Evolutionary conservation across 164 flowering plant genomes (phyloP), one percentile per base, ranked within the genome.

Genomic region (Nymphaea thermarum): DNA sequence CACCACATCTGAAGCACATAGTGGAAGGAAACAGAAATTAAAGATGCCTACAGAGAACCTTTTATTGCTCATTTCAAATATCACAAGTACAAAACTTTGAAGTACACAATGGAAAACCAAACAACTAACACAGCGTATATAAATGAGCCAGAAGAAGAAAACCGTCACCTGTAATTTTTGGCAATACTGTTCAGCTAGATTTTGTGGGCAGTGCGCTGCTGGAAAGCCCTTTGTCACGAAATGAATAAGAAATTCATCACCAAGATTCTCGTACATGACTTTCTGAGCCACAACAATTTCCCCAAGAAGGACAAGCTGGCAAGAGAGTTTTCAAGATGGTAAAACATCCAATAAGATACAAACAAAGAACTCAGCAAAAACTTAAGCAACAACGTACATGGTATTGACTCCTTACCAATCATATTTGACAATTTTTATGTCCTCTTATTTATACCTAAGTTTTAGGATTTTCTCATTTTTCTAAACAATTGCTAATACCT

Each of bases 251-350:
- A 90, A 95, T 65, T 82, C 88, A 71, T 90, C 74, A 12, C 99
- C 99, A 78, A 95, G 82, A 68, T 90, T 90, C 80, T 95, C 98
- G 75, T 87, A 92, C 98, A 92, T 95, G 73, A 90, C 82, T 80
- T 86, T 87, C 74, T 95, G 98, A 67, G 95, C 97, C 71, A 70
- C 47, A 44, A 95, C 91, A 45, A 93, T 95, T 83, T 95, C 99
- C 70, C 97, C 96, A 75, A 95, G 82, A 74, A 95, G 81, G 77
- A 82, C 69, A 80, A 78, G 80, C 99, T 92, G 97, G 42, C 64
- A 62, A 0, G n/a, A 62, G 64, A 3, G 16, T 7, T n/a, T 61
- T 5, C 14, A 10, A 51, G 57, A 51, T 51, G 57, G 57, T 51
- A 15, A 51, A 51, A 51, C 14, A 15, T 51, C 14, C 57, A 51